Conservation (phyloP, 2,329 filamentous ascomycete species). For the Purpureocillium takamizusanense region DNA sequence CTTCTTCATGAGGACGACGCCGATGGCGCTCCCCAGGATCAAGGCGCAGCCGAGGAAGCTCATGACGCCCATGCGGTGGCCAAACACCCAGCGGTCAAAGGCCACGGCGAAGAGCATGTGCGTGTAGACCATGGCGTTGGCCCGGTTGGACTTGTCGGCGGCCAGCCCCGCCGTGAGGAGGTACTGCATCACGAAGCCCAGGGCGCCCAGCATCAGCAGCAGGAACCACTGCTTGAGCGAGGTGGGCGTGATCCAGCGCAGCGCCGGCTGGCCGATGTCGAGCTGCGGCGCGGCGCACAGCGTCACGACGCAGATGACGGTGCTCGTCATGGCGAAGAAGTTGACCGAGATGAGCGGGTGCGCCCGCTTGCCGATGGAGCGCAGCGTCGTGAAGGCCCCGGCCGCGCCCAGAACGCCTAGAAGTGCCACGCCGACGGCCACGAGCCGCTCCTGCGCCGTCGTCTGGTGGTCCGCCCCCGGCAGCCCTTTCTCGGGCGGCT, state of each 20-base stretch:
- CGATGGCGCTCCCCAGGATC: conserved; percentile 44
- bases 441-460: conserved; percentile 56
- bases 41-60: conserved; percentile 42
- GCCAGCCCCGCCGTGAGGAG: conserved; percentile 70
- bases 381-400: conserved; percentile 64
- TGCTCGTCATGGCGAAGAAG: conserved; percentile 68
- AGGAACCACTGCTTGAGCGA: conserved; percentile 52
- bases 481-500: conserved; percentile 7
- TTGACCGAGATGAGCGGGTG: conserved; percentile 81
- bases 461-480: conserved; percentile 24
- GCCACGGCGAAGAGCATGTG: conserved; percentile 47
- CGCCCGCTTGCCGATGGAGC: conserved; percentile 70
- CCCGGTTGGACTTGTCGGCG: conserved; percentile 56
- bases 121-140: conserved; percentile 49
- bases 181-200: conserved; percentile 80
- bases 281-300: conserved; percentile 43
- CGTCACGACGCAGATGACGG: conserved; percentile 53
- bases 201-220: conserved; percentile 57
- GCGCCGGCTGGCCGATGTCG: conserved; percentile 33
- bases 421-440: conserved; percentile 63
- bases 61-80: conserved; percentile 37
- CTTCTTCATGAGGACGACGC: conserved; percentile 37
- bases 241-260: conserved; percentile 33
- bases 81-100: conserved; percentile 45
- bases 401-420: conserved; percentile 70